A percentile compares a stretch with the other conserved stretches of the same genome.
These are phyloP conservation scores for Alternaria sp. DNA, from an alignment of 2,329 filamentous ascomycete genomes.

Conservation along the genomic window DNA sequence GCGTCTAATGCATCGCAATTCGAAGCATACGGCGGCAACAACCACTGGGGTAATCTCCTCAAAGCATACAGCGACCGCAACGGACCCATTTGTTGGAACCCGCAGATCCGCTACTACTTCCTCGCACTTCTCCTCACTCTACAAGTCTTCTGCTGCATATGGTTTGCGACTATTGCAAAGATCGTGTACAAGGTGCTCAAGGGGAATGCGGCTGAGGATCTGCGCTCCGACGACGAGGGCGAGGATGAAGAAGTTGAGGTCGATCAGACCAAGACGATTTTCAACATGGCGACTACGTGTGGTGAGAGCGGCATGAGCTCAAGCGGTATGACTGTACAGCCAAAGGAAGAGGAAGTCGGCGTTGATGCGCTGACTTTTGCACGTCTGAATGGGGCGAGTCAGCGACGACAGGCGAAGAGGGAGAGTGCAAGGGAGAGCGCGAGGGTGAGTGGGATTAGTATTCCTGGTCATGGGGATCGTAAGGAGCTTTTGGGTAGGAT, in stretches of 20 bases:
- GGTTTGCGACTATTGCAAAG: slow-evolving; percentile 88
- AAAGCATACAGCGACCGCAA: slow-evolving; percentile 76
- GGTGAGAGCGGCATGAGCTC: slow-evolving; percentile 40
- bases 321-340: slow-evolving; percentile 20
- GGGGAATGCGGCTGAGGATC: slow-evolving; percentile 82
- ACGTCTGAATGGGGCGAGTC: slow-evolving; percentile 51
- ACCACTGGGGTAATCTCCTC: slow-evolving; percentile 66
- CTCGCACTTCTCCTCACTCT: slow-evolving; percentile 78
- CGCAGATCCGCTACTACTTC: slow-evolving; percentile 78
- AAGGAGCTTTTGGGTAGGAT: slow-evolving; percentile 85
- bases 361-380: slow-evolving; percentile 75
- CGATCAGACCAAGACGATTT: slow-evolving; percentile 26
- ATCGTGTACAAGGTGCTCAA: slow-evolving; percentile 82
- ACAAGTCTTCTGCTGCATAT: slow-evolving; percentile 81
- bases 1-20: slow-evolving; percentile 59
- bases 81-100: slow-evolving; percentile 81
- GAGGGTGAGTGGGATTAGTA: slow-evolving; percentile 61
- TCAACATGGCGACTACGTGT: slow-evolving; percentile 40
- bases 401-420: slow-evolving; percentile 60
- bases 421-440: slow-evolving; percentile 64
- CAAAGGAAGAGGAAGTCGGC: slow-evolving; percentile 77
- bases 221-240: slow-evolving; percentile 84
- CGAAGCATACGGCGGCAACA: slow-evolving; percentile 51
- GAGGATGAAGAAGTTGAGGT: slow-evolving; percentile 67
- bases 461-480: slow-evolving; percentile 75